These are phyloP conservation scores for Boletus sensibilis DNA, from an alignment of 768 basidiomycete genomes.

Conservation along the genomic window DNA sequence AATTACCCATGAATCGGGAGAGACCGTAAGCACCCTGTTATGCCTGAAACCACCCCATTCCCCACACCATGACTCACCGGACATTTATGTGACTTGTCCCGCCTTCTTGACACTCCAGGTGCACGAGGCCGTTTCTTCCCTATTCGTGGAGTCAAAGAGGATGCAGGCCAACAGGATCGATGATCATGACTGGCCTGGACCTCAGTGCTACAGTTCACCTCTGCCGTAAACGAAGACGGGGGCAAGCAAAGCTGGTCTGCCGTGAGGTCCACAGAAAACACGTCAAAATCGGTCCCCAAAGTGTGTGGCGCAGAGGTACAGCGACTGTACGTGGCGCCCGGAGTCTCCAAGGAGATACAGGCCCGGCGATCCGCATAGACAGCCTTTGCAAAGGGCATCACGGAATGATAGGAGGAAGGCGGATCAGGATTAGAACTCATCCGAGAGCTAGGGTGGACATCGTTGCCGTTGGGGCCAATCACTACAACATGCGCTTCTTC, in stretches of 20 bases:
- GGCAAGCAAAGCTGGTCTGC: slow-evolving; percentile 5
- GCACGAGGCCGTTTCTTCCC: slow-evolving; percentile 17
- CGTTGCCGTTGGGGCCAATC: slow-evolving; percentile 31
- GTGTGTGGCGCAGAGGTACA: neutral
- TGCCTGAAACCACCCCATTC: neutral
- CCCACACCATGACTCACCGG: slow-evolving; percentile 38
- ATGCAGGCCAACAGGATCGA: neutral
- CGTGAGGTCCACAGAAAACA: neutral
- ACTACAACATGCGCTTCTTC: slow-evolving; percentile 43
- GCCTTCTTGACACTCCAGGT: slow-evolving; percentile 22
- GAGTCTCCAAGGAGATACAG: neutral
- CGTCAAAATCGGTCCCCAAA: neutral
- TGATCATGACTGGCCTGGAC: neutral
- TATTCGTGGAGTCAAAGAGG: neutral
- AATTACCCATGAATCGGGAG: neutral
- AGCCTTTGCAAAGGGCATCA: neutral
- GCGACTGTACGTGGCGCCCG: neutral
- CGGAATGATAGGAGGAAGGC: neutral
- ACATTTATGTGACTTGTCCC: slow-evolving; percentile 48
- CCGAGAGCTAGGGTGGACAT: slow-evolving; percentile 27
- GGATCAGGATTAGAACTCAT: slow-evolving; percentile 1
- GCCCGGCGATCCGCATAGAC: slow-evolving; percentile 1
- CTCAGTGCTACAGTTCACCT: neutral
- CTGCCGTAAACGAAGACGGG: slow-evolving; percentile 6
- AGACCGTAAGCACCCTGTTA: neutral